phyloP scores from a whole-genome alignment of 495 filamentous ascomycete species.

The Penicillium cataractarum region DNA sequence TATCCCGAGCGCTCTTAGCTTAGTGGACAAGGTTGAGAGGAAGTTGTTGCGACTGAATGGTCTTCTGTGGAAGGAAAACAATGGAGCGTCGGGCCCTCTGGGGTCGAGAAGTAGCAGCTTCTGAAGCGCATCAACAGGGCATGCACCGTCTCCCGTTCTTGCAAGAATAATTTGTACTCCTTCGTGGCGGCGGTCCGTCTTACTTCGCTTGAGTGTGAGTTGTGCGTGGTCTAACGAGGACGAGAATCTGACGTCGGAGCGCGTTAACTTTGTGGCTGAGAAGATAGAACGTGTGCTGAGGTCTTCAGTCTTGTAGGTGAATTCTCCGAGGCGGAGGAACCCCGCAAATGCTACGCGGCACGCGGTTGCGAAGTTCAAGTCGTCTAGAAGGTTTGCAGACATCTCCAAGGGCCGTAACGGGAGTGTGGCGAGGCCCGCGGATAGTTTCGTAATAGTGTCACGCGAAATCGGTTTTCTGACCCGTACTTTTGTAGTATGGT shows the following conservation, averaged over 20 bases:
- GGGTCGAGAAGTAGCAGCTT: constrained; percentile 18
- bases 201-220: constrained; percentile 17
- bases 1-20: background rate
- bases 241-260: constrained; percentile 13
- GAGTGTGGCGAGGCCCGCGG: constrained; percentile 6
- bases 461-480: constrained; percentile 15
- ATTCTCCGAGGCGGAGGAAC: constrained; percentile 11
- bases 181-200: constrained; percentile 15
- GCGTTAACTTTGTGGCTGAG: background rate
- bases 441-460: constrained; percentile 13
- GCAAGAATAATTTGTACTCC: constrained; percentile 14
- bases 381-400: constrained; percentile 12
- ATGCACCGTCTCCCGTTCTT: constrained; percentile 3
- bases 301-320: constrained; percentile 12
- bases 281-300: background rate
- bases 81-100: constrained; percentile 10
- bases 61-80: constrained; percentile 11
- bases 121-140: constrained; percentile 11
- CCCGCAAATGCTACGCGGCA: constrained; percentile 12
- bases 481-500: constrained; percentile 9
- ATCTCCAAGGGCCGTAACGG: constrained; percentile 8
- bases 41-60: constrained; percentile 11
- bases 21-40: too few relatives aligned
- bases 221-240: constrained; percentile 11
- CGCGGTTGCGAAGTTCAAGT: constrained; percentile 11